Evolutionary conservation across 441 rosid genomes (phyloP), one percentile per base, ranked within the genome.

Genomic region (Populus hybrid): DNA sequence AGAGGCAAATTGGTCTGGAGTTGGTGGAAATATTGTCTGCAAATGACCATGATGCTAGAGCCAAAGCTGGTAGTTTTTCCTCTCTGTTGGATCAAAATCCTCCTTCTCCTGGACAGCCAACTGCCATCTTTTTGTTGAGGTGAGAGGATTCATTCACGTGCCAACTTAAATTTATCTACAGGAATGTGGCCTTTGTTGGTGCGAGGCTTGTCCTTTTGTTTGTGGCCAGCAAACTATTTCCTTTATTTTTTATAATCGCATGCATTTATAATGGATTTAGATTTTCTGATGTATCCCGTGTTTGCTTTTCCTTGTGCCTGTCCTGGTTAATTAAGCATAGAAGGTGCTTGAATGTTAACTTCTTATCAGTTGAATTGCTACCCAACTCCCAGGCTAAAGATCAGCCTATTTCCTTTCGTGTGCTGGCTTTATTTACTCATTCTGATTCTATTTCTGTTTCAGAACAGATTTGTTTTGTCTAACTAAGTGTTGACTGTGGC

Each of bases 51-150:
- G 82, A 80, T 76, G 87, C 84, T 50, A 72, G 71, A 65, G 81
- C 80, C 59, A 83, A 81, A 80, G 93, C 95, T 66, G 96, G 97
- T 71, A n/a, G 84, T 46, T 83, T 79, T 57, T 90, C 77, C 23
- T 80, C 93, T 0, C 82, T 91, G 53, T 79, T 95, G 84, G 76
- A 78, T 34, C 90, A 88, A 80, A 92, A 85, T 84, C 92, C 94
- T 82, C 94, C 99, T 2, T 83, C 94, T 46, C 99, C 99, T 32
- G 99, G 97, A 38, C 83, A 78, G 63, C 98, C 97, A 50, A 90
- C 96, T 4, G 93, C 95, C 70, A 85, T 95, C 84, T 92, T 91
- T 86, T 40, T 93, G 73, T 72, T 85, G 73, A 80, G 88, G 89
- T 90, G 82, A 85, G 76, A 72, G 3, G 11, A 68, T 28, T 72